These are phyloP conservation scores for Macrolepiota albuminosa DNA, from an alignment of 768 basidiomycete species.

Conservation along the genomic window DNA sequence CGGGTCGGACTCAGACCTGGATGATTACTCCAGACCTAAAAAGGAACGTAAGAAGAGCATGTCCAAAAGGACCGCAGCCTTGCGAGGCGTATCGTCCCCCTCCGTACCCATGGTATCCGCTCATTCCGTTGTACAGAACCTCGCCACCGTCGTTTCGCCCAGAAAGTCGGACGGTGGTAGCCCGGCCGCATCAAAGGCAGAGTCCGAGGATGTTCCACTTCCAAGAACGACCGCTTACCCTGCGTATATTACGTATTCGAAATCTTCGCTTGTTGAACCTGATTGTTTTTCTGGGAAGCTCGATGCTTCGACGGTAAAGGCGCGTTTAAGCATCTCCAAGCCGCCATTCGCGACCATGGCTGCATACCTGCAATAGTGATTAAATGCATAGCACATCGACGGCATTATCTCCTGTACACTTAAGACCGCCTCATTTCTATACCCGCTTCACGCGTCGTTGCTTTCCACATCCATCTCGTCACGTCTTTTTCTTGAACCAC, in stretches of 20 bases:
- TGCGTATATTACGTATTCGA: constrained; percentile 12
- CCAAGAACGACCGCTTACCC: constrained; percentile 1
- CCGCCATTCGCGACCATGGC: not conserved
- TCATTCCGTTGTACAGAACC: not conserved
- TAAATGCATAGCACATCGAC: not conserved
- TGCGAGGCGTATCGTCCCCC: not conserved
- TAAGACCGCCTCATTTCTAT: too few relatives aligned
- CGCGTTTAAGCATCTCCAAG: not conserved
- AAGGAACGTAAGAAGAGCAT: constrained; percentile 7
- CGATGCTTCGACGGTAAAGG: not conserved
- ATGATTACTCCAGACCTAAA: not conserved
- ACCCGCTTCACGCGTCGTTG: not conserved
- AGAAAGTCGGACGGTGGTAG: not conserved
- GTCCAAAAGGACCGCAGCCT: not conserved
- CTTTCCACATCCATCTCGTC: not conserved
- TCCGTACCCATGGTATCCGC: not conserved
- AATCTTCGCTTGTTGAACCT: not conserved
- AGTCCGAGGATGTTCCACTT: not conserved
- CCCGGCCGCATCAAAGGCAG: not conserved
- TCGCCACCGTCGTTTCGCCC: not conserved
- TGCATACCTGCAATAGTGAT: not conserved
- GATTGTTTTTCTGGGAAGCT: too few relatives aligned
- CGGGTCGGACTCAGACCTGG: constrained; percentile 7
- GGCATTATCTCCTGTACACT: not conserved
- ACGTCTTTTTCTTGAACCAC: not conserved